Evolutionary conservation across 78 protist genomes (phyloP), one percentile per base, ranked within the genome.

Genomic region (Polysphondylium violaceum): DNA sequence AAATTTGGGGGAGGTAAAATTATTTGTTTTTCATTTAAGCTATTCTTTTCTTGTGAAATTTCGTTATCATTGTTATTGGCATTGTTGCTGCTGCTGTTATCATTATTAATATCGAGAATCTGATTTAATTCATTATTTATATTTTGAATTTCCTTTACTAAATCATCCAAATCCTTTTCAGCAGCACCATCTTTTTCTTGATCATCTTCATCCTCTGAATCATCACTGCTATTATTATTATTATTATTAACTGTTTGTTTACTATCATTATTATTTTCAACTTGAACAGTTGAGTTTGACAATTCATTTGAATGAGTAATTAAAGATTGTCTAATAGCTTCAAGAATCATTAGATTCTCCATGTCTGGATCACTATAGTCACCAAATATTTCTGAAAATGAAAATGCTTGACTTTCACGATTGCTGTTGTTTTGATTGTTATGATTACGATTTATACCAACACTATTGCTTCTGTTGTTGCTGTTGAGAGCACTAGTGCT

Each of bases 281-380:
- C n/a, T n/a, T 64, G 53, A 36, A 36, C 72, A 64, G 36, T 64
- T 33, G 72, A 64, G 16, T 35, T 64, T 64, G 72, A 47, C 19
- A 47, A 64, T 72, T 72, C 78, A 72, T 72, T 72, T 12, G 43
- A 31, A 51, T 31, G 78, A 0, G 78, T 23, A 29, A 72, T 31
- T 21, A 83, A 33, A 27, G 91, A 83, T 29, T 69, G 55, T 83
- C 91, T 83, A 25, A 83, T 83, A 0, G 91, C 91, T 16, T 83
- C 91, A 1, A 74, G 3, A 19, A 83, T 29, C 91, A 83, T 83
- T 31, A 83, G 55, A 23, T 83, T 67, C 31, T 83, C 91, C 50
- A 83, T 44, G 27, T 83, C 91, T 14, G 56, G n/a, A 6, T 51
- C 79, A 19, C 74, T 58, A n/a, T 69, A 83, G 17, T 35, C 23